Evolutionary conservation across 2,329 filamentous ascomycete species (phyloP).

Genomic region (Xylariaceae sp.): DNA sequence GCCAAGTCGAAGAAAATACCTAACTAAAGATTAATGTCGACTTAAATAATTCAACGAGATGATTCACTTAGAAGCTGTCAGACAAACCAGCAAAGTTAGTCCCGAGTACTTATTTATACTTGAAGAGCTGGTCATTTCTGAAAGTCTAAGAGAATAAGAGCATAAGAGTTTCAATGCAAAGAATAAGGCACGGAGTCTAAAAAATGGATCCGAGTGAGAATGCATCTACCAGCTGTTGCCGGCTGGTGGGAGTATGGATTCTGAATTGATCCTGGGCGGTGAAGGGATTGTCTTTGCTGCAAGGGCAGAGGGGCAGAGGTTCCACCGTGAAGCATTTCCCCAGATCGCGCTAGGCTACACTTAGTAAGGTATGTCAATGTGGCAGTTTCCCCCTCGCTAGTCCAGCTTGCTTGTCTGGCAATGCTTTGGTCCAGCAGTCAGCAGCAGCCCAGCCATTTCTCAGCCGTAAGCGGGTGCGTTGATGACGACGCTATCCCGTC

Average conservation of each 20-base stretch:
- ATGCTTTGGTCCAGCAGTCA: background rate
- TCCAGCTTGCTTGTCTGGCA: too few species aligned
- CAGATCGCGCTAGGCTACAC: slow-evolving; percentile 12
- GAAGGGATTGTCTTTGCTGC: background rate
- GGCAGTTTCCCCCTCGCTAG: background rate
- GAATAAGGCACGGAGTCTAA: too few species aligned
- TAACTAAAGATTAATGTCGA: too few species aligned
- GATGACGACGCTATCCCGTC: background rate
- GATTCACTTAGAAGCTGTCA: background rate
- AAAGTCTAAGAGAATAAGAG: too few species aligned
- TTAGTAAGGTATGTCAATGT: slow-evolving; percentile 7
- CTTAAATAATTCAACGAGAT: background rate
- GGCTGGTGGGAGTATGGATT: background rate
- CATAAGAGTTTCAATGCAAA: too few species aligned
- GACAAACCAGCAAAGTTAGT: background rate
- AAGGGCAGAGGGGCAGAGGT: background rate
- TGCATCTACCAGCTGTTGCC: background rate
- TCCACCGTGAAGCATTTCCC: slow-evolving; percentile 18
- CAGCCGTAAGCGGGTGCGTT: background rate
- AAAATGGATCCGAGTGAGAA: background rate
- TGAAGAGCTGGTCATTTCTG: slow-evolving; percentile 12
- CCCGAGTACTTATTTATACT: background rate
- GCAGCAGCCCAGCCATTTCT: background rate
- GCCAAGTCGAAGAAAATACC: too few species aligned
- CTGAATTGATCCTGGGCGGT: slow-evolving; percentile 5